Conservation (phyloP, 257 asterid genomes). For the Dorcoceras hygrometricum region DNA sequence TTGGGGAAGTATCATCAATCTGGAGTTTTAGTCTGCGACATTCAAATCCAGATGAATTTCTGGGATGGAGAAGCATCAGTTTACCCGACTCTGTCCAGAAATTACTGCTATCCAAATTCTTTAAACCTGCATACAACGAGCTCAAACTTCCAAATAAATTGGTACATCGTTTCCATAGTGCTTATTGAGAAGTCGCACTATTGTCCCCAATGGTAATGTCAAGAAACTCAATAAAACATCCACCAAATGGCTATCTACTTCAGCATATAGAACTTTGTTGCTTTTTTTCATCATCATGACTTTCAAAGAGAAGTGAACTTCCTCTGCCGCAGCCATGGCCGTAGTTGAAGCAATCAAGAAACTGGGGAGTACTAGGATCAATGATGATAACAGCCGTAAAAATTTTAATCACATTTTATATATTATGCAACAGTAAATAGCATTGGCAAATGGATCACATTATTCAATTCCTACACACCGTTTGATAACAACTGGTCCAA, state of each 20-base stretch:
- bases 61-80: neutral
- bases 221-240: conserved; percentile 15
- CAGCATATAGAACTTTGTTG: conserved; percentile 8
- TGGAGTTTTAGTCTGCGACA: neutral
- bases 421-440: too few relatives aligned
- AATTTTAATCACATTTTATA: too few relatives aligned
- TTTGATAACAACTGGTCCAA: too few relatives aligned
- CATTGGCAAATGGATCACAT: neutral
- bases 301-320: neutral
- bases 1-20: neutral
- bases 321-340: neutral
- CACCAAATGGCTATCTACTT: conserved; percentile 1
- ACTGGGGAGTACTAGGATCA: too few relatives aligned
- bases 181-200: neutral
- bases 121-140: neutral
- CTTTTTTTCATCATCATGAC: neutral
- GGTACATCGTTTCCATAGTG: neutral
- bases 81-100: neutral
- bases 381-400: too few relatives aligned
- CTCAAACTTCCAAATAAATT: neutral
- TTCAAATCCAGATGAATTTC: neutral
- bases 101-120: neutral
- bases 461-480: too few relatives aligned
- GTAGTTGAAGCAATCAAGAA: neutral
- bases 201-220: conserved; percentile 4